Conservation (phyloP, 257 asterid genomes). For the Ocimum tenuiflorum region DNA sequence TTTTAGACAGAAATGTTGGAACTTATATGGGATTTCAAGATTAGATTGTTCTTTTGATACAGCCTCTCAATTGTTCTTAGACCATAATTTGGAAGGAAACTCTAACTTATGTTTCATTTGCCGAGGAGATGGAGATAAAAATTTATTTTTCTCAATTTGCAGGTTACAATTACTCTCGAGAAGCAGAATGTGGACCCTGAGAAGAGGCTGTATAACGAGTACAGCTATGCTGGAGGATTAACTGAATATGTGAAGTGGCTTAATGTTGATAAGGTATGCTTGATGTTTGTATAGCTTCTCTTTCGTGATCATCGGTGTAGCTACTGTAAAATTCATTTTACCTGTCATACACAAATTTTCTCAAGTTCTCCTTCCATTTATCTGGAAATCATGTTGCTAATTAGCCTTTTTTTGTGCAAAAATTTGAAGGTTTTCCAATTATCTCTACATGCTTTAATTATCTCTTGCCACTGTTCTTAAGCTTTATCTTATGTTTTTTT, state of each 20-base stretch:
- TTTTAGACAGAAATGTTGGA: background rate
- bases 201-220: slow-evolving; percentile 56
- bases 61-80: background rate
- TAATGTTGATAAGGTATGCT: slow-evolving; percentile 79
- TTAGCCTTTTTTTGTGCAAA: background rate
- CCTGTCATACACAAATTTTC: background rate
- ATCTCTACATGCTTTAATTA: background rate
- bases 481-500: background rate
- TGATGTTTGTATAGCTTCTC: slow-evolving; percentile 2
- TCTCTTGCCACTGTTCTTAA: slow-evolving; percentile 2
- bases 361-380: background rate
- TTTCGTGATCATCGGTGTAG: background rate
- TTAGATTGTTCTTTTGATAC: slow-evolving; percentile 2
- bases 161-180: slow-evolving; percentile 63
- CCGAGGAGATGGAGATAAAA: background rate
- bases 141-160: slow-evolving; percentile 10
- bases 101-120: background rate
- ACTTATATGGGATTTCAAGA: background rate
- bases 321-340: slow-evolving; percentile 3
- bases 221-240: slow-evolving; percentile 88
- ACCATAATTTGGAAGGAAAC: background rate
- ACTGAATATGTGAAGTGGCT: slow-evolving; percentile 87
- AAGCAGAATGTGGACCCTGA: slow-evolving; percentile 60
- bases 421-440: background rate
- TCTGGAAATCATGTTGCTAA: background rate